Base-by-base conservation (phyloP, 2,329 filamentous ascomycete species). In the Beauveria medogensis region DNA sequence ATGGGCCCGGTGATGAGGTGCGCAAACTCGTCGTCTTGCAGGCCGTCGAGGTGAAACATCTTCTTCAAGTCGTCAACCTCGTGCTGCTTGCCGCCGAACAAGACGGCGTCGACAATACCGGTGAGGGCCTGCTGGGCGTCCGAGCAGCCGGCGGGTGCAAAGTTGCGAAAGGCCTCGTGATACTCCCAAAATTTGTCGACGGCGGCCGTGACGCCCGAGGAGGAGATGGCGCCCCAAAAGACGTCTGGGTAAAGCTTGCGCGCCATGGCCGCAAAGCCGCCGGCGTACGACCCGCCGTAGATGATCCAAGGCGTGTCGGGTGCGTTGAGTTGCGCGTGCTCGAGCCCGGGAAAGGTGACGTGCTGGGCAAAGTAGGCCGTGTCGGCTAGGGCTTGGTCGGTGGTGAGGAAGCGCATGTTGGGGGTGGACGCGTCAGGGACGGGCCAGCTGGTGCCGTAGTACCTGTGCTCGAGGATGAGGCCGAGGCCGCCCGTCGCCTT, bases 271-370 rank as follows among this genome's bases (percentile, higher is more conserved):
- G 86, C 89, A 65, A 92, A 89, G 0, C 86, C 87, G 2, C 91
- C 91, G 0, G 91, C 89, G 68, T 96, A 96, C 0, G 88, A 92
- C 1, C 91, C 91, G 2, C 91, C 91, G 63, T 95, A 96, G 0
- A 85, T 84, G 62, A 96, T 87, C 75, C 87, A 94, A 0, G 91
- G 83, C 0, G 84, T 85, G 3, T 77, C 79, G 0, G 82, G 75
- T 0, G 89, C 82, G 0, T 83, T 90, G 43, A 94, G 74, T 64
- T 91, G 81, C 26, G 81, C 68, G 63, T 89, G 73, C 68, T 90
- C 86, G 5, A 92, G 73, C 0, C 90, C 90, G 0, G 83, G 78
- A 63, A 92, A 92, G 55, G 84, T 77, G 46, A 92, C 80, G 65
- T 94, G 82, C 63, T 83, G 74, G 0, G 90, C 89, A 73, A 96